phyloP scores from a whole-genome alignment of 2,329 filamentous ascomycete species.

The Epichloe brachyelytri region DNA sequence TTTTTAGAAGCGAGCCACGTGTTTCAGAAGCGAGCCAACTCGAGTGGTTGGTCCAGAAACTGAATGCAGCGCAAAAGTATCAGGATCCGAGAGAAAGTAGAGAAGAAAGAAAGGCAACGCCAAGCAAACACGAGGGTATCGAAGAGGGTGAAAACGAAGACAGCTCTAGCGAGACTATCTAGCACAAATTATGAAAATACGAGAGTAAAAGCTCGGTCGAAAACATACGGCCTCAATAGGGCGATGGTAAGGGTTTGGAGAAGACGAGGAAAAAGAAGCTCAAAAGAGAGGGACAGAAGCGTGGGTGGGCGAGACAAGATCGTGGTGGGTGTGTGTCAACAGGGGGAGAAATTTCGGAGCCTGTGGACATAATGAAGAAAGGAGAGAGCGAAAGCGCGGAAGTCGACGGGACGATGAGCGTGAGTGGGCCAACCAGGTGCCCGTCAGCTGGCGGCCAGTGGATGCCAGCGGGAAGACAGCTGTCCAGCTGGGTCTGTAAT shows the following conservation, averaged over 20 bases:
- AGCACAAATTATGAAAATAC: neutral
- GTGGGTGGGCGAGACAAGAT: conserved; percentile 9
- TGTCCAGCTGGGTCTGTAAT: neutral
- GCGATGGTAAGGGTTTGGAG: neutral
- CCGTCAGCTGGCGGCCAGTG: conserved; percentile 3
- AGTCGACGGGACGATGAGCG: conserved; percentile 7
- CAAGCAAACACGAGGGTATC: conserved; percentile 10
- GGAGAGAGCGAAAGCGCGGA: conserved; percentile 7
- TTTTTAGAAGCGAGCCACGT: neutral
- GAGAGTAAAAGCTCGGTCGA: neutral
- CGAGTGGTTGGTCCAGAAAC: neutral
- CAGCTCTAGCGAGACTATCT: conserved; percentile 3
- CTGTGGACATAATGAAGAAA: conserved; percentile 6
- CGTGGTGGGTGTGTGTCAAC: conserved; percentile 6
- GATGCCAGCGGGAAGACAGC: neutral
- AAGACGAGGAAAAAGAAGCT: conserved; percentile 3
- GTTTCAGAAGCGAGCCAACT: neutral
- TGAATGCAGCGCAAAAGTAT: conserved; percentile 1
- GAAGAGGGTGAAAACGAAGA: conserved; percentile 2
- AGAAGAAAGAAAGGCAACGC: conserved; percentile 6
- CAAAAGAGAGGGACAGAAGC: conserved; percentile 6
- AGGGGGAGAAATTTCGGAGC: conserved; percentile 11
- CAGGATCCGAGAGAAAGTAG: neutral
- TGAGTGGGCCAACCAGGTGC: conserved; percentile 5
- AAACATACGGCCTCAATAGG: conserved; percentile 2